phyloP scores from a whole-genome alignment of 1,284 basidiomycete genomes.

The Ustilago crameri region DNA sequence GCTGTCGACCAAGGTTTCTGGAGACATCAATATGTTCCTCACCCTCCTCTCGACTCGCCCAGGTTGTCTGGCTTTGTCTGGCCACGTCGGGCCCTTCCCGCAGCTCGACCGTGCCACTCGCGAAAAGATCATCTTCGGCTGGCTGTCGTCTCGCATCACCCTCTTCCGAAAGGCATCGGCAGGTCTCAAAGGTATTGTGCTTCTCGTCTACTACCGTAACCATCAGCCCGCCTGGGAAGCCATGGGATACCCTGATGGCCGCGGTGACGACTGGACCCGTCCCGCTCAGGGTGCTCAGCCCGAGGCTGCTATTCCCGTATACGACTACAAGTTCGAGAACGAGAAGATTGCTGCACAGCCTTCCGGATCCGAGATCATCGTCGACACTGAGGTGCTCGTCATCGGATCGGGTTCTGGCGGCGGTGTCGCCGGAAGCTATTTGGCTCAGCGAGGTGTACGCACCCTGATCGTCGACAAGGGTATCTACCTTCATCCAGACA shows the following conservation, averaged over 20 bases:
- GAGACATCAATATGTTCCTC: slow-evolving; percentile 58
- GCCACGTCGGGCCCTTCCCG: slow-evolving; percentile 60
- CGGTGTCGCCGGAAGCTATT: slow-evolving; percentile 67
- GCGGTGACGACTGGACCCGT: slow-evolving; percentile 56
- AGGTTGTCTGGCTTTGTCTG: slow-evolving; percentile 60
- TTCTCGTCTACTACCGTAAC: slow-evolving; percentile 63
- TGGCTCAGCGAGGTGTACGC: slow-evolving; percentile 67
- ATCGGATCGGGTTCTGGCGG: slow-evolving; percentile 71
- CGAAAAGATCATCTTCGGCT: slow-evolving; percentile 46
- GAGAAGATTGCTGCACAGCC: slow-evolving; percentile 55
- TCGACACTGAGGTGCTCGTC: slow-evolving; percentile 67
- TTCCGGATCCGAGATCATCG: slow-evolving; percentile 47
- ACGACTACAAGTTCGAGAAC: slow-evolving; percentile 64
- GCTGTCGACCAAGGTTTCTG: slow-evolving; percentile 47
- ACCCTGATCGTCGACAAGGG: slow-evolving; percentile 71
- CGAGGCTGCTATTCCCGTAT: slow-evolving; percentile 29
- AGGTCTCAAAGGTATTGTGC: slow-evolving; percentile 57
- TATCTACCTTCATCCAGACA: slow-evolving; percentile 66
- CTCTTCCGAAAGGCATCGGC: slow-evolving; percentile 61
- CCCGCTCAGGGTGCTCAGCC: slow-evolving; percentile 27
- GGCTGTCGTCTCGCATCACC: slow-evolving; percentile 55
- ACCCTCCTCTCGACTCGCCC: slow-evolving; percentile 55
- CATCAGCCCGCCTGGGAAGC: slow-evolving; percentile 60
- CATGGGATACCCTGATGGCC: slow-evolving; percentile 63
- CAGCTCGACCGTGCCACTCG: slow-evolving; percentile 44